Evolutionary conservation across 139 green algal species (phyloP).

Genomic region (Chlorella ohadii): DNA sequence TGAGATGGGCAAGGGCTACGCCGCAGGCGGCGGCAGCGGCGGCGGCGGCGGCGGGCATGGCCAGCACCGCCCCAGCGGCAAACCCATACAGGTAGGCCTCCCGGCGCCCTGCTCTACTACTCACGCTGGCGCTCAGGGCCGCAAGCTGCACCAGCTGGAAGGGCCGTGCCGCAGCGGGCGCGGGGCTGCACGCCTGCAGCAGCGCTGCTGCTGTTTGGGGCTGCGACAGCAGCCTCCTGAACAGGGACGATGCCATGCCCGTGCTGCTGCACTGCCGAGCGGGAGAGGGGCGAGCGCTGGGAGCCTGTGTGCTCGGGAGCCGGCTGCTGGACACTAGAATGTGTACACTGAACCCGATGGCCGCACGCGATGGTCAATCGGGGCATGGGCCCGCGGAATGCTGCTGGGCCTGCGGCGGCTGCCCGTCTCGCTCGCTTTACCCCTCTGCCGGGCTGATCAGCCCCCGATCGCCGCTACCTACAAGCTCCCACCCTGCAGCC

Average conservation of each 20-base stretch:
- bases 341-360: no score
- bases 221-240: neutral
- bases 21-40: no score
- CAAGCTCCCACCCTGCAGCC: no score
- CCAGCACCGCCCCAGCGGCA: neutral
- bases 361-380: no score
- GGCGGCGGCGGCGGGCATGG: neutral
- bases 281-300: neutral
- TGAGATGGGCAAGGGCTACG: no score
- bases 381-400: no score
- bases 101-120: neutral
- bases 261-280: neutral
- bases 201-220: slow-evolving; percentile 1
- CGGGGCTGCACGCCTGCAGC: slow-evolving; percentile 1
- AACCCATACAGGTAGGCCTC: neutral
- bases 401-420: no score
- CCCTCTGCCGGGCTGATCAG: no score
- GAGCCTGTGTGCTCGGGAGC: neutral
- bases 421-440: no score
- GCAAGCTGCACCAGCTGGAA: slow-evolving; percentile 14
- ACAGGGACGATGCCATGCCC: neutral
- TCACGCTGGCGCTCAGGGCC: slow-evolving; percentile 20
- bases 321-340: no score
- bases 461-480: no score
- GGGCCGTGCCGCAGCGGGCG: neutral